A percentile compares a stretch with the other conserved stretches of the same genome.
Evolutionary conservation across 2,329 filamentous ascomycete species (phyloP).

Genomic region (Sporothrix brasiliensis): DNA sequence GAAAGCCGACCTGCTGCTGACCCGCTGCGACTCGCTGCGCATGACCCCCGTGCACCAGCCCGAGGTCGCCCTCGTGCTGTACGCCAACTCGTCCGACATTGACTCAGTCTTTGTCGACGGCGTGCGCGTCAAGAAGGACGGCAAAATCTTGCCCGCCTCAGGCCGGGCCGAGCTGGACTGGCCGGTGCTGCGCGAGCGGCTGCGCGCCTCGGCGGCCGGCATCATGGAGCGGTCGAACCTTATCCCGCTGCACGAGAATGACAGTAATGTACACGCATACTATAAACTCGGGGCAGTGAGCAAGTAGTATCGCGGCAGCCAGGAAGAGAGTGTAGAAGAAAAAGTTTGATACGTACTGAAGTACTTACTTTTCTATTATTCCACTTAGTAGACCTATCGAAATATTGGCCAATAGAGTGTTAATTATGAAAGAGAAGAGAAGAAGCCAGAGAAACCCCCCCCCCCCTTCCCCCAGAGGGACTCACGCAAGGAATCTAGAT

Average conservation of each 20-base stretch:
- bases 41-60: slow-evolving; percentile 23
- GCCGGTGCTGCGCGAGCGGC: slow-evolving; percentile 4
- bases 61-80: slow-evolving; percentile 15
- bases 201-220: slow-evolving; percentile 13
- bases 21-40: slow-evolving; percentile 25
- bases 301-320: not conserved
- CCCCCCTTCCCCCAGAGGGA: too few relatives aligned
- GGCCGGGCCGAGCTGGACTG: slow-evolving; percentile 5
- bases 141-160: slow-evolving; percentile 9
- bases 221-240: slow-evolving; percentile 5
- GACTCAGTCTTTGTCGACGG: slow-evolving; percentile 23
- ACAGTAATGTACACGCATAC: slow-evolving; percentile 2
- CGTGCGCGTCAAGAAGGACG: slow-evolving; percentile 4
- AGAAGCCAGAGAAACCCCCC: too few relatives aligned
- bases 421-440: too few relatives aligned
- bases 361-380: too few relatives aligned
- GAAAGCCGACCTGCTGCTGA: slow-evolving; percentile 11
- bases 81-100: slow-evolving; percentile 14
- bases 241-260: slow-evolving; percentile 2
- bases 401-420: too few relatives aligned
- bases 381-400: too few relatives aligned
- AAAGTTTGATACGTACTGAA: not conserved
- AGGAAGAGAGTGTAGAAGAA: not conserved
- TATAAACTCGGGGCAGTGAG: slow-evolving; percentile 4
- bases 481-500: too few relatives aligned